Evolutionary conservation across 1,139 yeast genomes (phyloP).

Genomic region (Kodamaea anthophila): DNA sequence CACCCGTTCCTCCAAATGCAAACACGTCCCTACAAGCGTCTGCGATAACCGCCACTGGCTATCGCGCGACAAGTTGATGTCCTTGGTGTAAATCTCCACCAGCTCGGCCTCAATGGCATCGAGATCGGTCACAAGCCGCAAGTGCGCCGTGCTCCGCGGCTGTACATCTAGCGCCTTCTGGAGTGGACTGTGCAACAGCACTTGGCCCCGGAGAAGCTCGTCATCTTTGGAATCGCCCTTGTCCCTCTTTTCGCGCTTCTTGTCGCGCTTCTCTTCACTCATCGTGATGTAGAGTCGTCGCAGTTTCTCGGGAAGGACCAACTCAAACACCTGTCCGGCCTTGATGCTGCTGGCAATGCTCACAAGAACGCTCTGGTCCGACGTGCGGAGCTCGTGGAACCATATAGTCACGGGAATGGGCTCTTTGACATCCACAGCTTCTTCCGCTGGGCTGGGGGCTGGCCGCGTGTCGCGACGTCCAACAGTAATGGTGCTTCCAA

Average conservation of each 20-base stretch:
- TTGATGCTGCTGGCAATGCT: conserved; percentile 45
- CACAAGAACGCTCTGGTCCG: conserved; percentile 54
- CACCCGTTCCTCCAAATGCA: conserved; percentile 61
- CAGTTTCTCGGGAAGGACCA: conserved; percentile 20
- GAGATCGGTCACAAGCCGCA: conserved; percentile 33
- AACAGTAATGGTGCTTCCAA: conserved; percentile 16
- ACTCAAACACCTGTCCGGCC: conserved; percentile 72
- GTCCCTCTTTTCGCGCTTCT: no score
- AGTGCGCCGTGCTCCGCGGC: conserved; percentile 55
- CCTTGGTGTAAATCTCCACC: conserved; percentile 76
- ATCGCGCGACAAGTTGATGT: conserved; percentile 77
- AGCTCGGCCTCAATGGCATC: conserved; percentile 65
- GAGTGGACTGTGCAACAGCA: conserved; percentile 60
- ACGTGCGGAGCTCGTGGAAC: conserved; percentile 67
- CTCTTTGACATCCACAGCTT: conserved; percentile 10
- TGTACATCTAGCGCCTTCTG: conserved; percentile 61
- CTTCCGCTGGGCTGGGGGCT: neutral
- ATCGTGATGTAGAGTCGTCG: conserved; percentile 26
- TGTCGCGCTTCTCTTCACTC: no score
- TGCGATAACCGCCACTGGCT: conserved; percentile 89
- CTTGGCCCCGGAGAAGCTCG: conserved; percentile 9
- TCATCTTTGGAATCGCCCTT: conserved; percentile 1
- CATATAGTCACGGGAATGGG: conserved; percentile 52
- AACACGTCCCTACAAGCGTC: conserved; percentile 54
- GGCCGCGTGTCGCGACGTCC: conserved; percentile 9